Evolutionary conservation across 768 basidiomycete species (phyloP).

Genomic region (Pleurotus eryngii): DNA sequence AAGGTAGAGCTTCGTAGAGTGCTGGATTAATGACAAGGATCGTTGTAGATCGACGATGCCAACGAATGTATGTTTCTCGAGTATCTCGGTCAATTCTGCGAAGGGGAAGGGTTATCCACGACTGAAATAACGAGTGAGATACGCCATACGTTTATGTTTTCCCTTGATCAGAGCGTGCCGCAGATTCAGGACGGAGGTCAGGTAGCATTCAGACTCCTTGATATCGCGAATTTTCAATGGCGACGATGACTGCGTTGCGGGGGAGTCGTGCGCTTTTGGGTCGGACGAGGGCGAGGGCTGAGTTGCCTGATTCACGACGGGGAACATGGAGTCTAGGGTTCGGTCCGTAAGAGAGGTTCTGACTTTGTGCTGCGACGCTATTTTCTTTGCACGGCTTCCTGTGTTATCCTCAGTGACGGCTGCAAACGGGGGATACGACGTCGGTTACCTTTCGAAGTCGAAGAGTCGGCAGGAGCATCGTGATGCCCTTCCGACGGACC

Average conservation of each 20-base stretch:
- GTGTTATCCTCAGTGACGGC: conserved; percentile 10
- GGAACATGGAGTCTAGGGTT: conserved; percentile 95
- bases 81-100: conserved; percentile 78
- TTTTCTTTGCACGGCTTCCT: conserved; percentile 38
- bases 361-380: conserved; percentile 84
- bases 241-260: conserved; percentile 10
- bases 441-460: not conserved
- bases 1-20: conserved; percentile 85
- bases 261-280: conserved; percentile 16
- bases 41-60: conserved; percentile 79
- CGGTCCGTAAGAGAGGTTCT: conserved; percentile 84
- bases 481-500: conserved; percentile 22
- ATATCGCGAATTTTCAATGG: conserved; percentile 47
- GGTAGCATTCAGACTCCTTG: conserved; percentile 68
- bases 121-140: not conserved
- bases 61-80: conserved; percentile 87
- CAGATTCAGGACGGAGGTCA: conserved; percentile 72
- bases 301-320: conserved; percentile 54
- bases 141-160: conserved; percentile 64
- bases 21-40: conserved; percentile 80
- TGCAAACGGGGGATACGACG: not conserved
- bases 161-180: conserved; percentile 55
- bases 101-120: not conserved
- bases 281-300: conserved; percentile 21
- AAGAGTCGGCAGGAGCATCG: not conserved